Base-by-base conservation (phyloP, 163 green algal genomes). In the Scenedesmus sp. region DNA sequence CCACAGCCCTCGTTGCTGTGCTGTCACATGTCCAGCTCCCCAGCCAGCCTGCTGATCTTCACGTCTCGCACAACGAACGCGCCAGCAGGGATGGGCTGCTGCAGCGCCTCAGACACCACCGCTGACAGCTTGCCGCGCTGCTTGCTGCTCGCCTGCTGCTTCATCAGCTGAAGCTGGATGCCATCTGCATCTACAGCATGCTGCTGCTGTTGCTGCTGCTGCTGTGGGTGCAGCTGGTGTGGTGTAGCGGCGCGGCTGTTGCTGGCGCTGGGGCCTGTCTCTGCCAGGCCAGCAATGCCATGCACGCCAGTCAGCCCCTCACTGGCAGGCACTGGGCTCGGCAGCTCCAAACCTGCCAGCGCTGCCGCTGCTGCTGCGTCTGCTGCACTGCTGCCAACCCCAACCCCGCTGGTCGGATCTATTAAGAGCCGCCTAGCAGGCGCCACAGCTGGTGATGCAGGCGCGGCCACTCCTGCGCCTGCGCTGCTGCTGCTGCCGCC, bases 41-140 rank as follows among this genome's bases (percentile, higher is more conserved):
- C 76, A 64, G 87, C 87, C 60, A 91, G 18, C 15, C 57, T 60
- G 46, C 87, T 91, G 74, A 91, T 91, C 55, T 86, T 77, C 2
- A 91, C 57, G 52, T 91, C 87, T 12, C 76, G 57, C 23, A 91
- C 87, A 4, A 91, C 76, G 67, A 82, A 91, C 2, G 87, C 87
- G 1, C 87, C 87, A 54, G 76, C 87, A 54, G 87, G 74, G 1
- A 52, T n/a, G 1, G 87, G 87, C 74, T 87, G 87, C 87, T 77
- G 15, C 55, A 91, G 57, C 59, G n/a, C 70, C 16, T 20, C 59
- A 23, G 87, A 34, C 57, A 91, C 87, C 59, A 67, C 34, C 20
- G 87, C 56, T 57, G n/a, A 66, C 20, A 91, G 16, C 7, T 5
- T 18, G 23, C 46, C 9, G 1, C 16, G 46, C 46, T 90, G 73